Conservation (phyloP, 305 asterid species). For the Solanum chacoense region DNA sequence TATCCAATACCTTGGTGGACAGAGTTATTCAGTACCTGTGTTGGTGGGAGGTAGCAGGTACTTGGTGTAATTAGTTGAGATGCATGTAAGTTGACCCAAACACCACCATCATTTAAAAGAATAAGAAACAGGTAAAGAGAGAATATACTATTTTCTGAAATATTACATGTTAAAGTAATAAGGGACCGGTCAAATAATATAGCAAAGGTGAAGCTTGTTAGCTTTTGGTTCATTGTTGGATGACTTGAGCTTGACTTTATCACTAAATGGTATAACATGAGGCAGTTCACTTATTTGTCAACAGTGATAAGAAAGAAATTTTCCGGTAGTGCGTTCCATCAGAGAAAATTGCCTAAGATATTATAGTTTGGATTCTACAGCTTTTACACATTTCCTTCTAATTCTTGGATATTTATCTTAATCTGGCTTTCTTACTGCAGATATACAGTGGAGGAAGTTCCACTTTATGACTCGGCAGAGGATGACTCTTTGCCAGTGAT, state of each 20-base stretch:
- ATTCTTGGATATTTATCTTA: neutral
- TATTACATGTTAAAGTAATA: neutral
- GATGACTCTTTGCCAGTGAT: constrained; percentile 50
- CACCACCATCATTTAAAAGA: neutral
- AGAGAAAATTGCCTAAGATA: neutral
- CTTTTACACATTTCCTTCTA: neutral
- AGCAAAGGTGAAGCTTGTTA: neutral
- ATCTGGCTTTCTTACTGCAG: constrained; percentile 33
- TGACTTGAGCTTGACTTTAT: neutral
- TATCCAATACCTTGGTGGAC: neutral
- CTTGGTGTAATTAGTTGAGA: neutral
- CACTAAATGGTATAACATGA: neutral
- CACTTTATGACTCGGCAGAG: constrained; percentile 91
- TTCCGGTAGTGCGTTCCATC: neutral
- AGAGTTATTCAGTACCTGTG: neutral
- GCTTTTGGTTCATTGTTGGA: neutral
- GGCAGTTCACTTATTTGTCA: neutral
- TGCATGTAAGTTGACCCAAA: neutral
- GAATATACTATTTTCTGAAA: neutral
- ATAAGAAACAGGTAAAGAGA: neutral
- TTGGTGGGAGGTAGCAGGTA: neutral
- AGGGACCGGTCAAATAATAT: neutral
- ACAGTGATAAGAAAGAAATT: neutral
- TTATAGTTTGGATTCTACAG: neutral
- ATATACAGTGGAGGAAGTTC: constrained; percentile 75